These are phyloP conservation scores for Phytophthora cactorum DNA, from an alignment of 352 stramenopile genomes.

Conservation along the genomic window DNA sequence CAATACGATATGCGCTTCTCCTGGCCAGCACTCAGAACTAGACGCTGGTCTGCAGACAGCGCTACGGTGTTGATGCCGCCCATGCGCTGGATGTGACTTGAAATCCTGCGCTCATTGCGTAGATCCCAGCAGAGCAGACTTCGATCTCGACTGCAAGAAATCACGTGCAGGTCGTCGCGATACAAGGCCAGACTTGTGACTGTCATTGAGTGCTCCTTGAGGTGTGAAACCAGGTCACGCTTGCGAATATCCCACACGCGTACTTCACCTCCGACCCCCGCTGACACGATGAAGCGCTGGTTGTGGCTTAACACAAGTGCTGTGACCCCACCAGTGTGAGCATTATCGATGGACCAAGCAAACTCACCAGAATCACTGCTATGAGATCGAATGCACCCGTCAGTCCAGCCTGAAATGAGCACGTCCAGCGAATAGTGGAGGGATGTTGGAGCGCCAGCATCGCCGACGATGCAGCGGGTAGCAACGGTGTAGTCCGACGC, in stretches of 20 bases:
- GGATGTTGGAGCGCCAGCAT: constrained; percentile 73
- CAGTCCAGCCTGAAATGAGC: constrained; percentile 90
- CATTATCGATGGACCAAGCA: constrained; percentile 92
- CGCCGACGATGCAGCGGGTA: constrained; percentile 55
- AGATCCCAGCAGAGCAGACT: constrained; percentile 95
- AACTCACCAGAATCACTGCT: constrained; percentile 80
- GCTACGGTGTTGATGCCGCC: constrained; percentile 93
- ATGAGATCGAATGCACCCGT: constrained; percentile 90
- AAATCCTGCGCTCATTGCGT: constrained; percentile 83
- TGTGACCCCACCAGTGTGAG: constrained; percentile 90
- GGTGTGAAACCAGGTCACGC: constrained; percentile 88
- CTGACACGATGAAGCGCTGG: constrained; percentile 86
- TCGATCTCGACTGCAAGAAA: constrained; percentile 90
- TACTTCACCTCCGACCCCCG: constrained; percentile 86
- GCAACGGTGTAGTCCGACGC: constrained; percentile 85
- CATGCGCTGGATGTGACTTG: constrained; percentile 93
- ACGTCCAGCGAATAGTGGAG: constrained; percentile 89
- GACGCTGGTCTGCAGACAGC: constrained; percentile 85
- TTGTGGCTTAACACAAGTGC: constrained; percentile 92
- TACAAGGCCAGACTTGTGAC: constrained; percentile 90
- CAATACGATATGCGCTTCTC: constrained; percentile 94
- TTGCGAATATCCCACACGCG: constrained; percentile 94
- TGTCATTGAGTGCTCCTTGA: constrained; percentile 92
- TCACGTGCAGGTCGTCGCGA: constrained; percentile 89
- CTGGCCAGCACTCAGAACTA: constrained; percentile 92